phyloP scores from a whole-genome alignment of 192 early-diverging fungal genomes.

The Coemansia sp. region DNA sequence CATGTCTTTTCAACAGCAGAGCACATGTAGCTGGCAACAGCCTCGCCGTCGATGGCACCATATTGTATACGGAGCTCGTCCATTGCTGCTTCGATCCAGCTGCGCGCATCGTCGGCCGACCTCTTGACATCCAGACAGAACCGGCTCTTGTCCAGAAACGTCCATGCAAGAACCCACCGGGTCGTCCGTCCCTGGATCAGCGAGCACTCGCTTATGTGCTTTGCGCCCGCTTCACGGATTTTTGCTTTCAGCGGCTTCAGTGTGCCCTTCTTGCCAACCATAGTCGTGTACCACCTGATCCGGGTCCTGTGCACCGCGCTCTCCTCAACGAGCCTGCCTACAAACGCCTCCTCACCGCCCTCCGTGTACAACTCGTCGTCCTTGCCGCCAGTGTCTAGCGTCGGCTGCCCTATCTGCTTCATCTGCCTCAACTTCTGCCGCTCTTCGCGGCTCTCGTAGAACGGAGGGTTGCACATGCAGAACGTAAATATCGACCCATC shows the following conservation, averaged over 20 bases:
- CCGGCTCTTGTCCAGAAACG: constrained; percentile 23
- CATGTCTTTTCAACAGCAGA: constrained; percentile 21
- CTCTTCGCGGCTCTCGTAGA: constrained; percentile 66
- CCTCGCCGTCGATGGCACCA: neutral
- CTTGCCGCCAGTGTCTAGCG: constrained; percentile 59
- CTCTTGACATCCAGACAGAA: constrained; percentile 4
- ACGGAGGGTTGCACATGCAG: constrained; percentile 93
- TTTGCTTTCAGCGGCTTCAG: constrained; percentile 25
- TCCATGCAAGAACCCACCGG: constrained; percentile 48
- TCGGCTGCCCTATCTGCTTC: constrained; percentile 48
- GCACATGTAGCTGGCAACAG: neutral
- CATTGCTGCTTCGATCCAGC: constrained; percentile 7
- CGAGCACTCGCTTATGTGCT: constrained; percentile 16
- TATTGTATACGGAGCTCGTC: constrained; percentile 11
- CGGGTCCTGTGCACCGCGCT: constrained; percentile 48
- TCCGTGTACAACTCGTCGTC: constrained; percentile 72
- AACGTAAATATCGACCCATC: constrained; percentile 56
- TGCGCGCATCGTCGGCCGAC: neutral
- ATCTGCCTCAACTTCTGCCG: constrained; percentile 47
- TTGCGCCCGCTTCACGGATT: constrained; percentile 6
- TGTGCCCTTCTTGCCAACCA: constrained; percentile 68
- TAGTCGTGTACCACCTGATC: constrained; percentile 79
- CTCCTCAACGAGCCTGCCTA: constrained; percentile 66
- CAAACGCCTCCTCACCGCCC: constrained; percentile 80
- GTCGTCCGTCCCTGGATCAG: constrained; percentile 33